Evolutionary conservation across 2,329 filamentous ascomycete genomes (phyloP), one percentile per base, ranked within the genome.

Genomic region (Parasarocladium wereldwijsianum): DNA sequence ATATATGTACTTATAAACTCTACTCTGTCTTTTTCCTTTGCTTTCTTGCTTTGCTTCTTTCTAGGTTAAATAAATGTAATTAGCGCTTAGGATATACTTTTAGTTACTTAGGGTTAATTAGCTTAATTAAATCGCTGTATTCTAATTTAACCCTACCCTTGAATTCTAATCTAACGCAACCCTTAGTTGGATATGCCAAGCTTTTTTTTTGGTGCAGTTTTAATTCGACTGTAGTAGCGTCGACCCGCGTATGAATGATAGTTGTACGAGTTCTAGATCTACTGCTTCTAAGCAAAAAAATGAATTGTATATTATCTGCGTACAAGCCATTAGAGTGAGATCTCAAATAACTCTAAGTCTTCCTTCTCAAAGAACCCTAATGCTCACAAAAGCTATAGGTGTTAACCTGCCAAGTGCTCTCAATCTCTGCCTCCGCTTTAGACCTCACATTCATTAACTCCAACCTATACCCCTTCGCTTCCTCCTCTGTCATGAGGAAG

Each of bases 381-480:
- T 33, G 31, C 25, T 33, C 31, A 14, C 31, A 33, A 25, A 33
- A 33, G 21, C 11, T 16, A 19, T 33, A 29, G 9, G 16, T 3
- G 8, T 15, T 9, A 8, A 7, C 13, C 8, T 11, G 10, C 18
- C 12, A 29, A 3, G 8, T 13, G n/a, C 12, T 6, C 17, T 33
- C 26, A 6, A 9, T n/a, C 12, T 9, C 13, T 5, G 23, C 14
- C 6, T 24, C 9, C 8, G 5, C 10, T 8, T 8, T 10, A n/a
- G 29, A 29, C 17, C 34, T 25, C 18, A 31, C 27, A 6, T 27
- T 13, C 34, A 36, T 36, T 15, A 36, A 17, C n/a, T 11, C n/a
- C 4, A 17, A 17, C n/a, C 34, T 27, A 16, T 36, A 31, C 31
- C 31, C 27, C 27, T 31, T 31, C 8, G 31, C 34, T 26, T 36